Conservation (phyloP, 1,284 basidiomycete species). For the Heliocybe sulcata region DNA sequence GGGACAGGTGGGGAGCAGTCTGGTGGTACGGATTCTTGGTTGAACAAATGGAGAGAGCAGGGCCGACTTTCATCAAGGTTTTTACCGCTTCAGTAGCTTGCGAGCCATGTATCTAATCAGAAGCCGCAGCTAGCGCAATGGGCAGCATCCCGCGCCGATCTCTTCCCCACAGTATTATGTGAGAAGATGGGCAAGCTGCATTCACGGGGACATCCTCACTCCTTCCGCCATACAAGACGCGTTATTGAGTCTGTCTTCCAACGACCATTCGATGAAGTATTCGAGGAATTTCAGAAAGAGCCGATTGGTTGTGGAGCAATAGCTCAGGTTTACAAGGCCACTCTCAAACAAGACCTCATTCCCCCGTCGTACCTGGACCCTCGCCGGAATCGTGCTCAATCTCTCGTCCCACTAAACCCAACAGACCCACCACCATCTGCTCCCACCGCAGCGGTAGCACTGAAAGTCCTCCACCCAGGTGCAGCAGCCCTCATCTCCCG, state of each 20-base stretch:
- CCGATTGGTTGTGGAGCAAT: constrained; percentile 99
- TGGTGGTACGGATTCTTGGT: constrained; percentile 97
- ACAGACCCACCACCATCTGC: constrained; percentile 58
- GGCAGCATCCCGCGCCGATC: constrained; percentile 92
- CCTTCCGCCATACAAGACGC: constrained; percentile 73
- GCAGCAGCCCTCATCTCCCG: constrained; percentile 78
- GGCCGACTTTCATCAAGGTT: constrained; percentile 97
- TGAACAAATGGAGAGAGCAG: constrained; percentile 87
- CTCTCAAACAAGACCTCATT: constrained; percentile 76
- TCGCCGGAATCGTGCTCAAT: constrained; percentile 41
- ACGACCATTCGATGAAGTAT: constrained; percentile 80
- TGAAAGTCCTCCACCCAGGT: constrained; percentile 92
- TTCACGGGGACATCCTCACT: constrained; percentile 84
- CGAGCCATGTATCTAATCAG: constrained; percentile 5
- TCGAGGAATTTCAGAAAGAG: constrained; percentile 81
- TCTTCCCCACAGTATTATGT: constrained; percentile 93
- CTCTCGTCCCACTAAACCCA: constrained; percentile 42
- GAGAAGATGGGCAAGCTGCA: constrained; percentile 83
- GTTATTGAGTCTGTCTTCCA: constrained; percentile 86
- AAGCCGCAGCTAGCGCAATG: constrained; percentile 86
- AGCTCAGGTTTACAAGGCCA: constrained; percentile 91
- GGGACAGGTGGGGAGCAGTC: constrained; percentile 79
- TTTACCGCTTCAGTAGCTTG: constrained; percentile 12
- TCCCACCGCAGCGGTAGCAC: constrained; percentile 82
- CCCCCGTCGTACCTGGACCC: constrained; percentile 75